phyloP scores from a whole-genome alignment of 2,329 filamentous ascomycete genomes.

The Huntiella bhutanensis region DNA sequence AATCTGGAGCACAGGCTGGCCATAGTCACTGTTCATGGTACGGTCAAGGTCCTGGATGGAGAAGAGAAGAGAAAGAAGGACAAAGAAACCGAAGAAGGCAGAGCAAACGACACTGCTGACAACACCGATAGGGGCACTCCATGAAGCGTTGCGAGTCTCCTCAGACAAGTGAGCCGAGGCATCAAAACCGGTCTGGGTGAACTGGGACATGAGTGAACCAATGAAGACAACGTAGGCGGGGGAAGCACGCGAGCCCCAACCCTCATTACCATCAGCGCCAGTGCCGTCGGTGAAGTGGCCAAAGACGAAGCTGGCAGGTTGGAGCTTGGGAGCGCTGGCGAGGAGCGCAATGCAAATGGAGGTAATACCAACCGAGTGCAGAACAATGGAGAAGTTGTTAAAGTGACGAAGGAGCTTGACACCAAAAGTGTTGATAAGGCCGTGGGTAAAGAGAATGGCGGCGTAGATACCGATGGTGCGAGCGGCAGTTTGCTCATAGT shows the following conservation, averaged over 20 bases:
- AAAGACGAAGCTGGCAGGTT: constrained; percentile 36
- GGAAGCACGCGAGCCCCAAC: constrained; percentile 33
- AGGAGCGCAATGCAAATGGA: constrained; percentile 35
- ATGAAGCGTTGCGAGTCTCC: constrained; percentile 35
- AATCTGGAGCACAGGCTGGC: constrained; percentile 38
- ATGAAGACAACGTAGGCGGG: constrained; percentile 35
- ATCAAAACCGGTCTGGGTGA: constrained; percentile 30
- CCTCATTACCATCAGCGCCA: constrained; percentile 23
- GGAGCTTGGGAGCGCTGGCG: constrained; percentile 36
- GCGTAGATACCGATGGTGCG: constrained; percentile 41
- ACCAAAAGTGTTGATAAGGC: constrained; percentile 36
- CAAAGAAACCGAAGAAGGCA: constrained; percentile 38
- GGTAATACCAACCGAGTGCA: constrained; percentile 34
- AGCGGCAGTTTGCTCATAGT: constrained; percentile 15
- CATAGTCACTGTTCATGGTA: constrained; percentile 26
- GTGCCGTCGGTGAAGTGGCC: constrained; percentile 34
- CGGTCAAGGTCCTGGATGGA: constrained; percentile 36
- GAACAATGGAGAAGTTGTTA: constrained; percentile 35
- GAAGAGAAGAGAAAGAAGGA: constrained; percentile 37
- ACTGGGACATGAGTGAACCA: constrained; percentile 35
- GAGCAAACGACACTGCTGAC: constrained; percentile 37
- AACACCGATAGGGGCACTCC: constrained; percentile 38
- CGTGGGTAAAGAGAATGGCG: constrained; percentile 34
- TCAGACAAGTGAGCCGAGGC: constrained; percentile 37
- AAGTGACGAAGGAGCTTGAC: constrained; percentile 35